These are phyloP conservation scores for Bromus sterilis DNA, from an alignment of 176 grass and related monocot species.

Conservation along the genomic window DNA sequence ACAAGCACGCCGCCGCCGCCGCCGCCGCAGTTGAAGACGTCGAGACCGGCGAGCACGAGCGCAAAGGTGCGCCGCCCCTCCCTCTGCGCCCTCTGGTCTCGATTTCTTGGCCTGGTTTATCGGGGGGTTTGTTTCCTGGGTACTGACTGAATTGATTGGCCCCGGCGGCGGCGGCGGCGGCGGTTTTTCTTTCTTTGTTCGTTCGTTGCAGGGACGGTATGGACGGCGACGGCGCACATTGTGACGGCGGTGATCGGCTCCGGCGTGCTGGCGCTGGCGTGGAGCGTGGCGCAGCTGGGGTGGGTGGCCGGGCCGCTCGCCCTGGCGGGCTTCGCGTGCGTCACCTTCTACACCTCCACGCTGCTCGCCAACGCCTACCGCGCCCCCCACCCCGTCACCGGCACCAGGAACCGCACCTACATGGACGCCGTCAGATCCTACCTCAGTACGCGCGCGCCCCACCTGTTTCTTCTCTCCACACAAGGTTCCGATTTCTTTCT, in stretches of 20 bases:
- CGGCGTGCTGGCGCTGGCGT: constrained; percentile 88
- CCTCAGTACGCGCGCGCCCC: constrained; percentile 33
- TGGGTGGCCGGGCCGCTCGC: constrained; percentile 78
- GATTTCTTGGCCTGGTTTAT: not conserved
- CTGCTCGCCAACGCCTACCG: constrained; percentile 85
- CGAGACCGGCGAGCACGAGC: constrained; percentile 51
- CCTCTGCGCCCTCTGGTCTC: not conserved
- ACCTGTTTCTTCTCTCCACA: not conserved
- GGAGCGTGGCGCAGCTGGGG: constrained; percentile 89
- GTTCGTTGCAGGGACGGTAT: constrained; percentile 46
- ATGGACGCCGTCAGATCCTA: constrained; percentile 80
- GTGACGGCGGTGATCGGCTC: constrained; percentile 95
- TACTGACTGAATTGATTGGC: not conserved
- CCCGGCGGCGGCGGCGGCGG: not conserved
- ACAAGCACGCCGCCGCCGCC: constrained; percentile 21
- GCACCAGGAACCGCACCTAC: constrained; percentile 66
- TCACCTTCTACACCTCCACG: constrained; percentile 87
- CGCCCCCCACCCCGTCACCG: constrained; percentile 59
- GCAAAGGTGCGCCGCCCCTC: constrained; percentile 34
- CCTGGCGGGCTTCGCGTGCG: constrained; percentile 51
- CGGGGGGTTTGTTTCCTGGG: not conserved
- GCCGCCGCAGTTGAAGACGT: constrained; percentile 21
- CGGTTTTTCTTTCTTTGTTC: not conserved
- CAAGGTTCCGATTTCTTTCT: too few relatives aligned
- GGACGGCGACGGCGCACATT: constrained; percentile 86